Conservation (phyloP, 441 rosid species). For the Daphne laureola region DNA sequence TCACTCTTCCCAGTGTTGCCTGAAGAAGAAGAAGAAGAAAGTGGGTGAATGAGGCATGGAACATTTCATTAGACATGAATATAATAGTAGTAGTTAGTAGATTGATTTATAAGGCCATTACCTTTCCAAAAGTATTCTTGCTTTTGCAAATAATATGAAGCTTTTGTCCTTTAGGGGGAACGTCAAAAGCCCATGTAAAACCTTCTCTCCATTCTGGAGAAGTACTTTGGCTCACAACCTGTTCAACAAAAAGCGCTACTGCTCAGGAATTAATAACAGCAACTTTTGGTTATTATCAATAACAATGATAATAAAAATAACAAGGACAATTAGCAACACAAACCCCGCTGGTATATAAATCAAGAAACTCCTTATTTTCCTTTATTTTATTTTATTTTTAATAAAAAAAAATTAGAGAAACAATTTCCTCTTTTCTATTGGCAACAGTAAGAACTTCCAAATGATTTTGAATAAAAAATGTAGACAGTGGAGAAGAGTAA, state of each 20-base stretch:
- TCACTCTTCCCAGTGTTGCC: conserved; percentile 74
- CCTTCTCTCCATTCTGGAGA: conserved; percentile 90
- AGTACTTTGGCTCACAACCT: conserved; percentile 68
- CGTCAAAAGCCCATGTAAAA: conserved; percentile 87
- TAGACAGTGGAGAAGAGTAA: too few species aligned
- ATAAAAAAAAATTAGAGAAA: too few species aligned
- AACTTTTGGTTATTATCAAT: too few species aligned
- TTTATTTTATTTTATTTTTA: too few species aligned
- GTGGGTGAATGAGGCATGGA: neutral
- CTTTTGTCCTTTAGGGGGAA: conserved; percentile 92
- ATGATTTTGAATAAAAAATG: too few species aligned
- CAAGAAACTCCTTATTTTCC: too few species aligned
- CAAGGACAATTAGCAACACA: too few species aligned
- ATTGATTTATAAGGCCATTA: conserved; percentile 20
- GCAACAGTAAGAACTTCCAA: too few species aligned
- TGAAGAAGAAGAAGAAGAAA: conserved; percentile 24
- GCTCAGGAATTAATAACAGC: too few species aligned
- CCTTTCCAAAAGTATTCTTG: conserved; percentile 91
- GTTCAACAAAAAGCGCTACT: neutral
- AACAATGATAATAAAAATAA: too few species aligned
- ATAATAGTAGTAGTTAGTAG: neutral
- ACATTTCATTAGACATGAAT: neutral
- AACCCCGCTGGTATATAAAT: too few species aligned
- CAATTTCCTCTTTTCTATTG: too few species aligned
- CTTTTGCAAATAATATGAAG: conserved; percentile 92